Evolutionary conservation across 192 early-diverging fungal species (phyloP).

Genomic region (Backusella tarrabulga): DNA sequence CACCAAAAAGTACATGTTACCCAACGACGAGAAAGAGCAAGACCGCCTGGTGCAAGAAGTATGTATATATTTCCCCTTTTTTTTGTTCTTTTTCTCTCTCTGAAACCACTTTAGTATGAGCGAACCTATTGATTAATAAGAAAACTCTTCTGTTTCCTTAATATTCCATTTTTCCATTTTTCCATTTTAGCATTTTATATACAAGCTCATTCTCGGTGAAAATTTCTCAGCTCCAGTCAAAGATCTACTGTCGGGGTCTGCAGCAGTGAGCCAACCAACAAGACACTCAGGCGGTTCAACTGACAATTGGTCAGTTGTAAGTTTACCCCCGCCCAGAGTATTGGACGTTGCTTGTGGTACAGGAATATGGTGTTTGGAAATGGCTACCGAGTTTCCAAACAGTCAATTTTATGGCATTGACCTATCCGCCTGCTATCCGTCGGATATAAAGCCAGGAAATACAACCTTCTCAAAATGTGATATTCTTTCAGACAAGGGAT

Average conservation of each 20-base stretch:
- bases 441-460: slow-evolving; percentile 22
- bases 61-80: not conserved
- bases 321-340: not conserved
- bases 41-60: slow-evolving; percentile 31
- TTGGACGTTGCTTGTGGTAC: slow-evolving; percentile 2
- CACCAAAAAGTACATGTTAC: slow-evolving; percentile 21
- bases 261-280: not conserved
- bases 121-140: not conserved
- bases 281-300: not conserved
- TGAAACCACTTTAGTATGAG: too few species aligned
- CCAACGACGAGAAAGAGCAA: slow-evolving; percentile 30
- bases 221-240: slow-evolving; percentile 31
- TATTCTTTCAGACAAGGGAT: not conserved
- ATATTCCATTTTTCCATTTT: not conserved
- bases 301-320: slow-evolving; percentile 5
- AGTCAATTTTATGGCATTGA: slow-evolving; percentile 35
- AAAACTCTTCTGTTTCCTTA: not conserved
- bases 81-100: too few species aligned
- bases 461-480: slow-evolving; percentile 14
- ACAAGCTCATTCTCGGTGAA: slow-evolving; percentile 2
- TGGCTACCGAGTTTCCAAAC: slow-evolving; percentile 34
- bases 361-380: slow-evolving; percentile 34
- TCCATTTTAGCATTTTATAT: slow-evolving; percentile 2
- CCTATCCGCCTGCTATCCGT: slow-evolving; percentile 30
- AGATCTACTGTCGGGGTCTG: slow-evolving; percentile 9